Base-by-base conservation (phyloP, 148 eudicot genomes). In the Linanthus parryae region DNA sequence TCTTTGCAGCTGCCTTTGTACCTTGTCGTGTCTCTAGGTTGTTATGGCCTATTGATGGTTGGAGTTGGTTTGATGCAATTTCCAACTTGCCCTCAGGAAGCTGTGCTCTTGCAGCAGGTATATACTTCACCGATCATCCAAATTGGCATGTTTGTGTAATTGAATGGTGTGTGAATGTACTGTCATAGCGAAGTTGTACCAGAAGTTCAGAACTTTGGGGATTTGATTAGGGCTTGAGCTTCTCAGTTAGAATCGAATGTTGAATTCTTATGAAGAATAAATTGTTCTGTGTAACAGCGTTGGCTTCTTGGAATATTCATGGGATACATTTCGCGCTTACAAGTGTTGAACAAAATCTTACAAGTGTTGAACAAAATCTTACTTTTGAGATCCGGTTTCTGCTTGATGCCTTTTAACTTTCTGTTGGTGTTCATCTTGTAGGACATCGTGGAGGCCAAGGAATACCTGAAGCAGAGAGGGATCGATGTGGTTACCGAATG, bases 51-150 rank as follows among this genome's bases (percentile, higher is more conserved):
- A 25, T 71, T 84, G 22, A 84, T 84, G 89, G 87, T 89, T 64
- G 83, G 90, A 35, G 64, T 81, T 26, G 89, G 98, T 50, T 72
- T 91, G 46, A 91, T 87, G 83, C 83, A 66, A 40, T 91, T 92
- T 62, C 94, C 84, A 7, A 83, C 98, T 46, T 92, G 98, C 60
- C 98, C 94, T 13, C 79, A 81, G 18, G 96, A 87, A 58, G 87
- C 96, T 27, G 67, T 77, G 20, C 68, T 91, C 45, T 67, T 90
- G 42, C 92, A 83, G 55, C 77, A 85, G 86, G 95, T 90, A 82
- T 39, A n/a, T n/a, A n/a, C n/a, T n/a, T n/a, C n/a, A n/a, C n/a
- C n/a, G n/a, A n/a, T n/a, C n/a, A n/a, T n/a, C n/a, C n/a, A n/a
- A n/a, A n/a, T n/a, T n/a, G n/a, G n/a, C n/a, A n/a, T n/a, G n/a